Percentiles rank a stretch among this genome's conserved stretches.
phyloP scores from a whole-genome alignment of 441 rosid genomes.

The Bocquillonia castaneifolia region DNA sequence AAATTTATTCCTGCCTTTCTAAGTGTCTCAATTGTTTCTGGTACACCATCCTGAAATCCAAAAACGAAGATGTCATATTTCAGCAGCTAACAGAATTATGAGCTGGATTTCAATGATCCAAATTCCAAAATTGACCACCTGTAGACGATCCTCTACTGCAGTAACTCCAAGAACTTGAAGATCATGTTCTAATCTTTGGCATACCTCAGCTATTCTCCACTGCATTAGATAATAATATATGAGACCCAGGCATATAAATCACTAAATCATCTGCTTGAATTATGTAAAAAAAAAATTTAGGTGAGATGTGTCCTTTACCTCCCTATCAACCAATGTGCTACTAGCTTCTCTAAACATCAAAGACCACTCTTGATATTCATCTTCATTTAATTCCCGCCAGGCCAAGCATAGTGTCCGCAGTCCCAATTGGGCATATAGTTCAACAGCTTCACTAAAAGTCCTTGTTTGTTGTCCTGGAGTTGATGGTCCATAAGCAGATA shows the following conservation, averaged over 20 bases:
- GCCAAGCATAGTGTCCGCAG: constrained; percentile 95
- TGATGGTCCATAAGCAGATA: constrained; percentile 21
- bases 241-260: constrained; percentile 25
- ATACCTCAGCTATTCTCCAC: constrained; percentile 99
- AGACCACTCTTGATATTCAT: constrained; percentile 90
- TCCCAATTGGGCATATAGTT: constrained; percentile 89
- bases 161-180: constrained; percentile 93
- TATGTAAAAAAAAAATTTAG: neutral
- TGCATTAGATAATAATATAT: constrained; percentile 35
- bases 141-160: constrained; percentile 94
- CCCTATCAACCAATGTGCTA: constrained; percentile 25
- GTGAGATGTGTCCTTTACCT: constrained; percentile 45
- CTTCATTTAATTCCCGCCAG: constrained; percentile 82
- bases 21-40: constrained; percentile 73
- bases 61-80: constrained; percentile 1
- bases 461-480: constrained; percentile 85
- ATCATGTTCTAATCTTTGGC: constrained; percentile 86
- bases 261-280: constrained; percentile 7
- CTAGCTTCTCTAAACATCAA: constrained; percentile 31
- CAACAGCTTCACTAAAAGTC: constrained; percentile 77
- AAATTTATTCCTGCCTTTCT: constrained; percentile 76
- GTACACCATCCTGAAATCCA: constrained; percentile 55
- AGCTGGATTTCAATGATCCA: constrained; percentile 20
- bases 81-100: neutral
- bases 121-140: constrained; percentile 45